phyloP scores from a whole-genome alignment of 2,329 filamentous ascomycete genomes.

The Incumbomyces lentus region DNA sequence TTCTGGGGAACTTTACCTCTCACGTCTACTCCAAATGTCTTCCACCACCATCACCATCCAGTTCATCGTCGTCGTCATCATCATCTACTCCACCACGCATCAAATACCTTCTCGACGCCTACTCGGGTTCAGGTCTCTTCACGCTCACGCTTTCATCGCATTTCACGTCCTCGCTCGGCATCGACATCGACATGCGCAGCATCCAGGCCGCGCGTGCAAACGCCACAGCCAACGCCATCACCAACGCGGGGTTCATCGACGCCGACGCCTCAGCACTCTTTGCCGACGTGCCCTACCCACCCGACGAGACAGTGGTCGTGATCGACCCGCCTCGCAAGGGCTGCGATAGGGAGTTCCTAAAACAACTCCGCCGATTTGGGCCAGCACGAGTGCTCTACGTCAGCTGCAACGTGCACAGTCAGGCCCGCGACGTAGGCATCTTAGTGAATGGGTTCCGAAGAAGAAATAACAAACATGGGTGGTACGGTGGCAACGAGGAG shows the following conservation, averaged over 20 bases:
- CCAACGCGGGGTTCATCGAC: slow-evolving; percentile 72
- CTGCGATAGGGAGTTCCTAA: slow-evolving; percentile 74
- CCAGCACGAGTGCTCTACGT: slow-evolving; percentile 83
- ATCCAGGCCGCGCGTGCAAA: slow-evolving; percentile 73
- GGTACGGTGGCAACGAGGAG: slow-evolving; percentile 25
- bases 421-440: slow-evolving; percentile 84
- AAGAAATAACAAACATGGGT: slow-evolving; percentile 26
- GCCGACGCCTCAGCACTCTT: slow-evolving; percentile 82
- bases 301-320: slow-evolving; percentile 81
- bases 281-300: slow-evolving; percentile 59
- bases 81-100: slow-evolving; percentile 36
- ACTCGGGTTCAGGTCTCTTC: slow-evolving; percentile 95
- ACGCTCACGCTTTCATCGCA: slow-evolving; percentile 81
- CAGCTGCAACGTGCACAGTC: slow-evolving; percentile 95
- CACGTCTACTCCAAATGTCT: slow-evolving; percentile 77
- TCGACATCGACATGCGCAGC: slow-evolving; percentile 73
- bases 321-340: slow-evolving; percentile 95
- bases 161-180: slow-evolving; percentile 71
- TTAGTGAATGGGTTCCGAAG: slow-evolving; percentile 58
- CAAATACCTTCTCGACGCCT: slow-evolving; percentile 90
- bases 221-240: slow-evolving; percentile 64
- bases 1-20: slow-evolving; percentile 73
- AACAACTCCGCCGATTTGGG: slow-evolving; percentile 66
- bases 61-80: no score
- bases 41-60: slow-evolving; percentile 41